Conservation (phyloP, 352 stramenopile species). For the Globisporangium heterothallicum region DNA sequence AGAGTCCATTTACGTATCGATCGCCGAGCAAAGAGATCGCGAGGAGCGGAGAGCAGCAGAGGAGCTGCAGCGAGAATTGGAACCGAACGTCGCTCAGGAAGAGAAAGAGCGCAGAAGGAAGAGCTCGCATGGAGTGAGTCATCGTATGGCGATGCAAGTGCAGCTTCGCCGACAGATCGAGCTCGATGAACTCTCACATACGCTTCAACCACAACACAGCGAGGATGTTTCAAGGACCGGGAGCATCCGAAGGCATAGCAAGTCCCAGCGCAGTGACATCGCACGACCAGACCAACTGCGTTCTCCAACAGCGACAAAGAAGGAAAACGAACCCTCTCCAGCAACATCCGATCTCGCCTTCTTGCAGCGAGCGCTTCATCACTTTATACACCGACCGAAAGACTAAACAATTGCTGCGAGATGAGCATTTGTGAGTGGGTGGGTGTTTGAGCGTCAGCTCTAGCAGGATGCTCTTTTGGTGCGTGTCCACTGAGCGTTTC, state of each 20-base stretch:
- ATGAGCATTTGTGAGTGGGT: no score
- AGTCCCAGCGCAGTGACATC: neutral
- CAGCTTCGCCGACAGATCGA: slow-evolving; percentile 38
- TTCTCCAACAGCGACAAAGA: slow-evolving; percentile 1
- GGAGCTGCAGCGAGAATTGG: neutral
- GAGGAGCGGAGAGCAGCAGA: slow-evolving; percentile 14
- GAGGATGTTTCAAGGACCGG: neutral
- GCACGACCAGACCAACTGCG: neutral
- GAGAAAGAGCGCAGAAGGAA: neutral
- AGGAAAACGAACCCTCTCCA: neutral
- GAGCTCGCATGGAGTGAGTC: slow-evolving; percentile 3
- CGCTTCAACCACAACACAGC: slow-evolving; percentile 4
- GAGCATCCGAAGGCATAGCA: slow-evolving; percentile 2
- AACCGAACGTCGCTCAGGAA: slow-evolving; percentile 4
- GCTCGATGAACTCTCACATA: slow-evolving; percentile 21
- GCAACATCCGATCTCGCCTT: slow-evolving; percentile 1
- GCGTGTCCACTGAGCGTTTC: no score
- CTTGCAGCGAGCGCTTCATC: slow-evolving; percentile 12
- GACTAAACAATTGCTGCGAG: no score
- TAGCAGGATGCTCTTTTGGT: no score
- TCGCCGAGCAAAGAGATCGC: slow-evolving; percentile 11
- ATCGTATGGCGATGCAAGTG: slow-evolving; percentile 32
- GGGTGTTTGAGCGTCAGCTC: no score
- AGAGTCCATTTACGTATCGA: slow-evolving; percentile 46
- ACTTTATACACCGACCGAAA: slow-evolving; percentile 13